Evolutionary conservation across 768 basidiomycete genomes (phyloP).

Genomic region (Agrocybe chaxingu): DNA sequence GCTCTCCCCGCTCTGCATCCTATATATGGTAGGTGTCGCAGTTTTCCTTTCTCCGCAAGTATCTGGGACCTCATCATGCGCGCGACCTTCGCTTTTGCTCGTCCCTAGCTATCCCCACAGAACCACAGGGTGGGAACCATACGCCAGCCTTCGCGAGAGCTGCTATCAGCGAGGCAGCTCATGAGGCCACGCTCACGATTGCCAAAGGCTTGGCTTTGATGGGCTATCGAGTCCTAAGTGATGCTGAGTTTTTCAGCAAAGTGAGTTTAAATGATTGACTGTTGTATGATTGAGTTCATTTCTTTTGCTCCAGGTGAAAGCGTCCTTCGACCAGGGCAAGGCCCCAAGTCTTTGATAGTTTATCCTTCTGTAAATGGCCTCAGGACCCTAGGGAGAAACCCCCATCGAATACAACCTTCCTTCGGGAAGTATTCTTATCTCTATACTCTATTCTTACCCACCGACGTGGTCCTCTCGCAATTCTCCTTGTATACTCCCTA

Average conservation of each 20-base stretch:
- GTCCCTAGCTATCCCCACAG: conserved; percentile 64
- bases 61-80: conserved; percentile 23
- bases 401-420: too few relatives aligned
- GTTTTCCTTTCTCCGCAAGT: conserved; percentile 2
- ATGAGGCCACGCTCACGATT: conserved; percentile 52
- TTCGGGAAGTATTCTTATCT: too few relatives aligned
- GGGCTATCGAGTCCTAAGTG: conserved; percentile 56
- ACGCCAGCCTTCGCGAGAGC: conserved; percentile 64
- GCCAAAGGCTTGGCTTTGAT: conserved; percentile 62
- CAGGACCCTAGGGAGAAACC: too few relatives aligned
- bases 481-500: too few relatives aligned
- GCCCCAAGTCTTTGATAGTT: background rate
- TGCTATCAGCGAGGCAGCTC: conserved; percentile 59
- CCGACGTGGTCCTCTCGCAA: background rate
- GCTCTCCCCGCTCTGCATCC: conserved; percentile 66
- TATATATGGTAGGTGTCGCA: conserved; percentile 43
- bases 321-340: conserved; percentile 17
- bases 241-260: conserved; percentile 53
- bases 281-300: background rate
- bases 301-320: conserved; percentile 14
- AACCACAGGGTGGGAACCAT: conserved; percentile 71
- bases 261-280: conserved; percentile 28
- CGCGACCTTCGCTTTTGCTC: conserved; percentile 3
- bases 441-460: too few relatives aligned
- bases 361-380: too few relatives aligned